Evolutionary conservation across 352 stramenopile genomes (phyloP).

Genomic region (Globisporangium solare): DNA sequence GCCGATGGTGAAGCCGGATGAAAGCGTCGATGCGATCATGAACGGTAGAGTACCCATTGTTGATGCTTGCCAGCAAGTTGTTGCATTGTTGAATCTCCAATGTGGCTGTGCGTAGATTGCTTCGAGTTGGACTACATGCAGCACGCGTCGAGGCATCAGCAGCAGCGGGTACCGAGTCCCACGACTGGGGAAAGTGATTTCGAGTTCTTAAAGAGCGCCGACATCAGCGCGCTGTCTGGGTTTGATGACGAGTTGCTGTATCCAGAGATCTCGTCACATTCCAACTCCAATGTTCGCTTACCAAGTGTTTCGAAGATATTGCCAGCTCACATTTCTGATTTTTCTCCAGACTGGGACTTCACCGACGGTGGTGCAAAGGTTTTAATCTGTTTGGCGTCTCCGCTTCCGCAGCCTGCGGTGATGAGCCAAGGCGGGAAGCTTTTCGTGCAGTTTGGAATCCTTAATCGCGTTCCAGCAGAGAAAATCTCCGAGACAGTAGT

Average conservation of each 20-base stretch:
- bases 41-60: conserved; percentile 27
- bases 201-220: conserved; percentile 10
- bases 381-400: conserved; percentile 65
- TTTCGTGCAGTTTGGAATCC: conserved; percentile 70
- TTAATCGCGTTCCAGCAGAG: conserved; percentile 39
- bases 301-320: too few relatives aligned
- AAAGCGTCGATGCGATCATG: conserved; percentile 49
- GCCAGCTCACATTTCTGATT: conserved; percentile 64
- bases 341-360: conserved; percentile 84
- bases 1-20: conserved; percentile 16
- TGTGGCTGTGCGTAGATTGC: conserved; percentile 28
- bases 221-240: conserved; percentile 17
- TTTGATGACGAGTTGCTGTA: conserved; percentile 29
- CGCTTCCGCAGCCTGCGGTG: conserved; percentile 23
- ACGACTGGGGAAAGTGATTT: neutral
- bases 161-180: neutral
- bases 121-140: conserved; percentile 46
- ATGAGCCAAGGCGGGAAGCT: conserved; percentile 27
- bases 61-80: neutral
- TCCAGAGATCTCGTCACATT: conserved; percentile 14
- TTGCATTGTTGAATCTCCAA: too few relatives aligned
- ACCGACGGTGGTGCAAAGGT: conserved; percentile 71
- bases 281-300: conserved; percentile 20
- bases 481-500: conserved; percentile 69
- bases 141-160: conserved; percentile 2